A percentile compares a stretch with the other conserved stretches of the same genome.
These are phyloP conservation scores for Colletotrichum tofieldiae DNA, from an alignment of 2,329 filamentous ascomycete genomes.

Conservation along the genomic window DNA sequence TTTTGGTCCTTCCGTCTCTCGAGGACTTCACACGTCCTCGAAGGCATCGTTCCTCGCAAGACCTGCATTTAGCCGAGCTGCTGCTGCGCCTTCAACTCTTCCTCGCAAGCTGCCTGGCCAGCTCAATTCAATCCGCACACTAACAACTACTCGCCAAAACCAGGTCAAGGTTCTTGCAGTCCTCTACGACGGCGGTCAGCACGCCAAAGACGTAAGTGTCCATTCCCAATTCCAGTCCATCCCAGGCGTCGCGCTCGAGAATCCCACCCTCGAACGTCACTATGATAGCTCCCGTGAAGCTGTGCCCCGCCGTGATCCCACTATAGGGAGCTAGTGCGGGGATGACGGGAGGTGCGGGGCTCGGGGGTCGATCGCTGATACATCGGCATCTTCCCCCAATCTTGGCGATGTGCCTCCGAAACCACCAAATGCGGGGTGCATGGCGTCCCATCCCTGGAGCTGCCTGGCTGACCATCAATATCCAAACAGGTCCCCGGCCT, in stretches of 20 bases:
- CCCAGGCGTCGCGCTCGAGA: not conserved
- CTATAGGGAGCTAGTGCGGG: slow-evolving; percentile 36
- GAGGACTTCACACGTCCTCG: slow-evolving; percentile 48
- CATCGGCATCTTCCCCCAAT: slow-evolving; percentile 41
- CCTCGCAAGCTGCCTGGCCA: slow-evolving; percentile 56
- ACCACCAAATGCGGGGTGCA: slow-evolving; percentile 42
- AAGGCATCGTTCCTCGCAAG: slow-evolving; percentile 44
- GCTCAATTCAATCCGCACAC: slow-evolving; percentile 71
- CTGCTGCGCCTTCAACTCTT: slow-evolving; percentile 51
- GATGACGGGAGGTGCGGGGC: slow-evolving; percentile 42
- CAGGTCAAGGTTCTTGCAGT: slow-evolving; percentile 97
- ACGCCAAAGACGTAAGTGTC: slow-evolving; percentile 84
- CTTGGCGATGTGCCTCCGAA: slow-evolving; percentile 31
- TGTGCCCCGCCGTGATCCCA: slow-evolving; percentile 32
- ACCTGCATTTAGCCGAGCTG: slow-evolving; percentile 41
- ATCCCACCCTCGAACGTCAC: slow-evolving; percentile 31
- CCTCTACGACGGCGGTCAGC: slow-evolving; percentile 91
- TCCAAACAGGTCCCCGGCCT: slow-evolving; percentile 78
- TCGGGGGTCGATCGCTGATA: slow-evolving; percentile 43
- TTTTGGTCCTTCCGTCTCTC: slow-evolving; percentile 46
- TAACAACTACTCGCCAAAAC: slow-evolving; percentile 60
- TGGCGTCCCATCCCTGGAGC: slow-evolving; percentile 21
- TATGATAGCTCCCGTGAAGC: slow-evolving; percentile 36
- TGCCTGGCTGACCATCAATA: slow-evolving; percentile 31
- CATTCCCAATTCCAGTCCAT: not conserved